These are phyloP conservation scores for Syncephalastrum monosporum DNA, from an alignment of 371 early-diverging fungal genomes.

Conservation along the genomic window DNA sequence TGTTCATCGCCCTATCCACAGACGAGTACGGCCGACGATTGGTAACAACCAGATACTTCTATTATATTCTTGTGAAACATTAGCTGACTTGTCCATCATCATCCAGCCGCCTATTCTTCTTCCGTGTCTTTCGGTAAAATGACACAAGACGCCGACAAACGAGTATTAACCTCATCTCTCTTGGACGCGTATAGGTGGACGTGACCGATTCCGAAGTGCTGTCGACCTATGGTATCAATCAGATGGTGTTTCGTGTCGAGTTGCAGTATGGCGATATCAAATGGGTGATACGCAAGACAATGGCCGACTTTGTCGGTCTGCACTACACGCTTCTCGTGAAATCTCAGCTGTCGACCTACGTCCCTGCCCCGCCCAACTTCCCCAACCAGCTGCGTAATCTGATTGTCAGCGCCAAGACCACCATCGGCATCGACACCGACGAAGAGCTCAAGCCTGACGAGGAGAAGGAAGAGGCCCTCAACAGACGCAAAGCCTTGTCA, in stretches of 20 bases:
- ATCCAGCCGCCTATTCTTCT: conserved; percentile 44
- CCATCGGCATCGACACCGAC: conserved; percentile 26
- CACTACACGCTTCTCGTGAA: conserved; percentile 62
- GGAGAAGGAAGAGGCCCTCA: conserved; percentile 35
- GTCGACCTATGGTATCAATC: conserved; percentile 21
- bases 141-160: background rate
- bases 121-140: conserved; percentile 8
- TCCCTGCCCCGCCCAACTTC: conserved; percentile 43
- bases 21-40: conserved; percentile 44
- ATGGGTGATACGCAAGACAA: conserved; percentile 75
- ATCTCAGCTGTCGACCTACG: conserved; percentile 38
- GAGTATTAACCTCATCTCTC: conserved; percentile 2
- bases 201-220: conserved; percentile 59
- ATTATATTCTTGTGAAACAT: conserved; percentile 1
- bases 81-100: background rate
- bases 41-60: conserved; percentile 18
- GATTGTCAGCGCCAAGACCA: conserved; percentile 36
- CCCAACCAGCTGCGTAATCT: conserved; percentile 47
- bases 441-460: conserved; percentile 7
- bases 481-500: conserved; percentile 62
- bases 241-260: conserved; percentile 68
- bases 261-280: conserved; percentile 77
- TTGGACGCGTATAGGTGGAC: conserved; percentile 28
- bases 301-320: conserved; percentile 70
- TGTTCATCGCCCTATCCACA: conserved; percentile 37